Evolutionary conservation across 1,284 basidiomycete genomes (phyloP), one percentile per base, ranked within the genome.

Genomic region (Cutaneotrichosporon mucoides): DNA sequence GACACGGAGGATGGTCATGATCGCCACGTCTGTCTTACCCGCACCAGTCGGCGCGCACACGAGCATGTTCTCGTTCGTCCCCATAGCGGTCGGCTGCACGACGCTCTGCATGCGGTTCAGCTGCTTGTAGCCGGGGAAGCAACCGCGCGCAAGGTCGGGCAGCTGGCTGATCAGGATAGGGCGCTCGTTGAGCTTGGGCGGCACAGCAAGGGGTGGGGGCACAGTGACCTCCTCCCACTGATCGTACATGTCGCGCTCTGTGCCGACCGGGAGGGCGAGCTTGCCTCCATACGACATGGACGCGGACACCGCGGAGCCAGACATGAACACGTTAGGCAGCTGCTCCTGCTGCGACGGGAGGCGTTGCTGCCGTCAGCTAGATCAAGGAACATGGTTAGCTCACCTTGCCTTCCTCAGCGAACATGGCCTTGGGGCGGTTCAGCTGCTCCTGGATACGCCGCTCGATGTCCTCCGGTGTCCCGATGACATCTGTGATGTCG

Each of bases 11-110:
- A 99, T 89, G 1, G 91, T 84, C 70, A 99, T 82, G 87, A 99
- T 92, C 0, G 96, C 96, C 0, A 99, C 90, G 75, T 99, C 96
- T 0, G 96, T 99, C 90, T 99, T 99, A 79, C 96, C 96, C 89
- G 93, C 93, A 82, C 93, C 93, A 62, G 93, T 97, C 1, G 93
- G 93, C 71, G 93, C 92, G 69, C 95, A 99, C 55, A 99, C 84
- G 43, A 99, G 85, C 81, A 99, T 85, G 72, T 99, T 99, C 77
- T 98, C 96, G 67, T 97, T 98, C 1, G 92, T 89, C 24, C 85
- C 82, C 79, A 97, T 98, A 1, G 94, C 96, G 2, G 91, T 90
- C 0, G 90, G 89, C 77, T 89, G 98, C 11, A 99, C 88, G 57
- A 96, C 92, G 6, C 91, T 95, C 75, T 99, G 96, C 63, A 99